Evolutionary conservation across 169 alveolate species (phyloP).

Genomic region (Plasmodium inui): DNA sequence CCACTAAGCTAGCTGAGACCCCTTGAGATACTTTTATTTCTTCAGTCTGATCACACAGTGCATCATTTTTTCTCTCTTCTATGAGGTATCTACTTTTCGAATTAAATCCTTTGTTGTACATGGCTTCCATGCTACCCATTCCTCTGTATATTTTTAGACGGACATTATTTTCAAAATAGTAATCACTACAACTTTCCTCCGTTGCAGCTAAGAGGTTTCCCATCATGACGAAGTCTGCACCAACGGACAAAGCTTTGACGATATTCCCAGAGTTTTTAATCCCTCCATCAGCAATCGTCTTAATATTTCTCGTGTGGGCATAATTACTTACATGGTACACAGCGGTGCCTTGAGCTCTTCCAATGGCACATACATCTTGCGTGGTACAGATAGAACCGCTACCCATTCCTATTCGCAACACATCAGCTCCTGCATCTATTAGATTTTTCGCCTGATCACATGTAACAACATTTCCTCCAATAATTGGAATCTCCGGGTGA

Average conservation of each 20-base stretch:
- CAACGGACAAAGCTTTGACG: conserved; percentile 92
- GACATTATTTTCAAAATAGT: conserved; percentile 90
- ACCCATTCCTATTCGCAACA: conserved; percentile 94
- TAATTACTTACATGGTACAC: conserved; percentile 92
- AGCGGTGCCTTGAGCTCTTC: conserved; percentile 94
- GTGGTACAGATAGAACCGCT: conserved; percentile 97
- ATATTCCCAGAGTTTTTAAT: conserved; percentile 94
- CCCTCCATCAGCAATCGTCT: conserved; percentile 96
- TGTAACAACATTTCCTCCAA: conserved; percentile 96
- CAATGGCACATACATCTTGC: conserved; percentile 92
- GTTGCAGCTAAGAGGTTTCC: conserved; percentile 95
- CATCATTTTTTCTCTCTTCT: conserved; percentile 51
- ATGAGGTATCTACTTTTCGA: conserved; percentile 76
- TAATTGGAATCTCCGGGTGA: conserved; percentile 89
- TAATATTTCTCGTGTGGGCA: conserved; percentile 87
- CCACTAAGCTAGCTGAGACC: conserved; percentile 90
- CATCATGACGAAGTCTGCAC: conserved; percentile 94
- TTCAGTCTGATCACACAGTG: conserved; percentile 77
- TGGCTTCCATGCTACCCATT: conserved; percentile 92
- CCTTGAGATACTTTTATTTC: conserved; percentile 89
- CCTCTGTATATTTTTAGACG: conserved; percentile 90
- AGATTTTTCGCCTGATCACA: conserved; percentile 90
- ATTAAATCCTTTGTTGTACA: conserved; percentile 76
- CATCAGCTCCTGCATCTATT: conserved; percentile 92
- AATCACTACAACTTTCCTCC: conserved; percentile 95